A percentile compares a stretch with the other conserved stretches of the same genome.
phyloP scores from a whole-genome alignment of 1,139 yeast genomes.

The Debaryomycetaceae sp. region DNA sequence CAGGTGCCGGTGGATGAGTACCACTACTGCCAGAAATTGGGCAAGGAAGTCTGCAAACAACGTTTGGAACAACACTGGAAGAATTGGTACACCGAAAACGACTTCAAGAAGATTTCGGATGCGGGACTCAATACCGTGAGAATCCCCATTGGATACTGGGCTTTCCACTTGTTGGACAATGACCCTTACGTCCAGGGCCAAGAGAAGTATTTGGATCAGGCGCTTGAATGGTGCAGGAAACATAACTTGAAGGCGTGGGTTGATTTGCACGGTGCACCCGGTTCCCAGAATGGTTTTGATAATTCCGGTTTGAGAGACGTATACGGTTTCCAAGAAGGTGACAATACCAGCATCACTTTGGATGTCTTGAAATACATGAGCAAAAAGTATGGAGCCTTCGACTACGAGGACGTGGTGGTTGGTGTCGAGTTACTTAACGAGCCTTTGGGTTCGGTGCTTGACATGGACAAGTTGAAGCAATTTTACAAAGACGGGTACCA shows the following conservation, averaged over 20 bases:
- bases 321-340: conserved; percentile 52
- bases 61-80: conserved; percentile 72
- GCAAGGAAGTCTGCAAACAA: conserved; percentile 51
- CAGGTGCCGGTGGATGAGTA: conserved; percentile 81
- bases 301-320: conserved; percentile 83
- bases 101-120: conserved; percentile 56
- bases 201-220: conserved; percentile 64
- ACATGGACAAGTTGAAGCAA: conserved; percentile 54
- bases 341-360: conserved; percentile 51
- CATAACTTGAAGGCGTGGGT: conserved; percentile 76
- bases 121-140: conserved; percentile 83
- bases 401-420: conserved; percentile 67
- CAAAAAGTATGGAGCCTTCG: conserved; percentile 62
- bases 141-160: conserved; percentile 97
- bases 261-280: conserved; percentile 94
- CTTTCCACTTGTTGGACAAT: conserved; percentile 55
- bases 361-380: conserved; percentile 44
- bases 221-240: conserved; percentile 70
- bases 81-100: conserved; percentile 73
- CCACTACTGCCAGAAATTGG: conserved; percentile 61
- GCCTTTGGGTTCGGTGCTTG: conserved; percentile 72
- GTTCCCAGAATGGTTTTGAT: conserved; percentile 97
- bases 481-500: conserved; percentile 58
- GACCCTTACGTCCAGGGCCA: conserved; percentile 95
- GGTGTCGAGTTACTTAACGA: conserved; percentile 89